Percentiles rank a stretch among this genome's conserved stretches.
These are phyloP conservation scores for Spergularia azorica DNA, from an alignment of 179 eudicot genomes.

Conservation along the genomic window DNA sequence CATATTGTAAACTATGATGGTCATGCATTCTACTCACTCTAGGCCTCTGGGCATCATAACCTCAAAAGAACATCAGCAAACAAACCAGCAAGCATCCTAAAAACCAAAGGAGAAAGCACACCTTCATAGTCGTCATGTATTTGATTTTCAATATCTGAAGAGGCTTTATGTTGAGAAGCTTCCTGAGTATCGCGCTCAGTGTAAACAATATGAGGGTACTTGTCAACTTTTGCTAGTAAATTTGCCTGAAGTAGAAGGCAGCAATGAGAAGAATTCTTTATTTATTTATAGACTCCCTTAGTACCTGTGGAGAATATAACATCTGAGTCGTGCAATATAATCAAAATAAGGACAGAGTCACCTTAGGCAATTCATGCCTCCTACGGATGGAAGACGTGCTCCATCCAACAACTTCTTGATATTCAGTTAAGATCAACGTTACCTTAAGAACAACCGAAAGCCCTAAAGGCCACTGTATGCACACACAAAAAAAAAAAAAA, in stretches of 20 bases:
- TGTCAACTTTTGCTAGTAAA: conserved; percentile 53
- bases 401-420: conserved; percentile 90
- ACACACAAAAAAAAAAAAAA: background rate
- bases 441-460: background rate
- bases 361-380: conserved; percentile 76
- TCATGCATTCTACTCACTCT: background rate
- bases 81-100: background rate
- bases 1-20: background rate
- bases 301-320: background rate
- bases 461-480: background rate
- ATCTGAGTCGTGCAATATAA: background rate
- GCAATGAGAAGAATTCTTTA: background rate
- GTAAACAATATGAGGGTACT: conserved; percentile 79
- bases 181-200: conserved; percentile 41
- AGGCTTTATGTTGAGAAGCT: conserved; percentile 25
- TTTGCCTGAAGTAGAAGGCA: conserved; percentile 42
- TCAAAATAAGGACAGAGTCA: conserved; percentile 20
- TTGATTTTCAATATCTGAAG: conserved; percentile 37
- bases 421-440: conserved; percentile 45
- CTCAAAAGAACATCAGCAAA: background rate
- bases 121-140: conserved; percentile 63
- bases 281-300: background rate
- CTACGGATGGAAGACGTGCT: conserved; percentile 93
- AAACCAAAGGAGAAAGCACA: conserved; percentile 25
- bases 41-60: background rate